Base-by-base conservation (phyloP, 345 rosid genomes). In the Rhodamnia rubescens region DNA sequence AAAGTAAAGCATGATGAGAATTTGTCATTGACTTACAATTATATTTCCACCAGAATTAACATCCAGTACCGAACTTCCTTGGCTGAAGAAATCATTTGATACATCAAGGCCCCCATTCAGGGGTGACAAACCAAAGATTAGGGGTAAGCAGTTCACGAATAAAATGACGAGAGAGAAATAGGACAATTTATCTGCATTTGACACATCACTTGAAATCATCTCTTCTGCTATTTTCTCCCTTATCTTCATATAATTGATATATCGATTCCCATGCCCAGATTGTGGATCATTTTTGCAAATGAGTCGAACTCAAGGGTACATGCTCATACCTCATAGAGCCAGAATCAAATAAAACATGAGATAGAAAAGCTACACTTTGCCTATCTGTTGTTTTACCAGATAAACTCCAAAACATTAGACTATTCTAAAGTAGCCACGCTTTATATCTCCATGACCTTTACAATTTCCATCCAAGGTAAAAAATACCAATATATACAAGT, bases 51-150 rank as follows among this genome's bases (percentile, higher is more conserved):
- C 98, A 85, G 95, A 89, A 85, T 83, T 87, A 82, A 93, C 81
- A 92, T 97, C 98, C 94, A 97, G 87, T 69, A 87, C 9, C 2
- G 94, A 91, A 87, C 97, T 97, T 92, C 98, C 98, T 89, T 93
- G 91, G 85, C 98, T 97, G 93, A 87, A 90, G 85, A 83, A 92
- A 87, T 80, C 81, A 74, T 83, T 88, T 40, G 42, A 32, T 1
- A 57, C 0, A 87, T 87, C 32, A 89, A 74, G 58, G 87, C 75
- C 55, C 81, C 81, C 80, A 29, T 18, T 27, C 56, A 55, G 74
- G 87, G 58, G 82, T 59, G 55, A 81, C 51, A 86, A 36, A 18
- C 80, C 20, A 83, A 83, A 53, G 55, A 5, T 52, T 58, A 44
- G 83, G 42, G 52, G 53, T 49, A 82, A 26, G 75, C 36, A 84